Evolutionary conservation across 352 stramenopile genomes (phyloP).

Genomic region (Pythium pyrilobum): DNA sequence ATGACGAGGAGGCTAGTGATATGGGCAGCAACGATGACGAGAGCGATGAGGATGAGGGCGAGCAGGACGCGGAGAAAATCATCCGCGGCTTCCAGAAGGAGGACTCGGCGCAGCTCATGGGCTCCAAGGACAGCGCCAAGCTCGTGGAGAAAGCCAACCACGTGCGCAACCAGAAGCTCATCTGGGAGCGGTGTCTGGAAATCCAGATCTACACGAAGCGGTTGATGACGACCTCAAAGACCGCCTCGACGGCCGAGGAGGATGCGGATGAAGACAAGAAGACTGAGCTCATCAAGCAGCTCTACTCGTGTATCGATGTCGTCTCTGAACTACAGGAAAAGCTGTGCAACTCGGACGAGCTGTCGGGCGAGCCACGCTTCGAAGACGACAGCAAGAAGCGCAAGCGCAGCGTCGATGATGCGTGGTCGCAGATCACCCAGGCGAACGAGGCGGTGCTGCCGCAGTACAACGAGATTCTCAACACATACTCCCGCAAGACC

Average conservation of each 20-base stretch:
- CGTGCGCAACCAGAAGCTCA: slow-evolving; percentile 76
- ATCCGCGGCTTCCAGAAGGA: slow-evolving; percentile 75
- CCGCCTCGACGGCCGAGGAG: slow-evolving; percentile 1
- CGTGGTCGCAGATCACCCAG: slow-evolving; percentile 45
- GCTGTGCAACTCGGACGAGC: slow-evolving; percentile 61
- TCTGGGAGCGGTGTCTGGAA: slow-evolving; percentile 83
- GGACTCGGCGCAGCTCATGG: slow-evolving; percentile 71
- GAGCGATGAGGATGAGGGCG: slow-evolving; percentile 33
- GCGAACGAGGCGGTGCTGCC: slow-evolving; percentile 45
- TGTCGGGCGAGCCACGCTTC: slow-evolving; percentile 19
- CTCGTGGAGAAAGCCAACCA: slow-evolving; percentile 72
- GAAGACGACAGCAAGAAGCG: slow-evolving; percentile 46
- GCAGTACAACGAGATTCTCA: slow-evolving; percentile 82
- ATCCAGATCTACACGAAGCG: slow-evolving; percentile 84
- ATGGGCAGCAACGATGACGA: slow-evolving; percentile 31
- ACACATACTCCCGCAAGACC: slow-evolving; percentile 72
- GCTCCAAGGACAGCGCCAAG: slow-evolving; percentile 69
- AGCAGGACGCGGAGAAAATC: slow-evolving; percentile 67
- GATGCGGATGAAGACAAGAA: slow-evolving; percentile 31
- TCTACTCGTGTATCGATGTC: slow-evolving; percentile 61
- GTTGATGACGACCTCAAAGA: slow-evolving; percentile 50
- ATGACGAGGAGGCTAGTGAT: slow-evolving; percentile 21
- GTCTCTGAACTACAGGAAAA: slow-evolving; percentile 55
- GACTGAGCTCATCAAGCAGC: slow-evolving; percentile 29
- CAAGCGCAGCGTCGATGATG: slow-evolving; percentile 47